Base-by-base conservation (phyloP, 192 early-diverging fungal genomes). In the Coemansia sp. region DNA sequence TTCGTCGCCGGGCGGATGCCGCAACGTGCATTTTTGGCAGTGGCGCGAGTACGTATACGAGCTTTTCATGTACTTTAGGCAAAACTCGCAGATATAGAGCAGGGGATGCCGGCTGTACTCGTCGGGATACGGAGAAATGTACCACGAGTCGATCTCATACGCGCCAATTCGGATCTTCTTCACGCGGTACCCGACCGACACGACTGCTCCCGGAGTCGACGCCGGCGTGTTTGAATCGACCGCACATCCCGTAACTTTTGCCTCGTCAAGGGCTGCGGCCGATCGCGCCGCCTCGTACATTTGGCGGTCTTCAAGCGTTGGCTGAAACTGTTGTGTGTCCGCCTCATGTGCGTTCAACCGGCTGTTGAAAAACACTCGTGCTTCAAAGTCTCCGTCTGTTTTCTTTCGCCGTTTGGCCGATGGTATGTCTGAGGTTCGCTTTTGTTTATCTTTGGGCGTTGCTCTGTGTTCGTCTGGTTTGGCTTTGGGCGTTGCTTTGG, bases 31-130 rank as follows among this genome's bases (percentile, higher is more conserved):
- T 63, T 97, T 96, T 75, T 85, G 75, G 76, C 90, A 87, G 56
- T 99, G 97, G 45, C 95, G 82, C 7, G 79, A 79, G 25, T 90
- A 87, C 32, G 89, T 86, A 73, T 87, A 99, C 32, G 84, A 78
- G 68, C 90, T 94, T 68, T 95, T 97, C 89, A 98, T 95, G 73
- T 98, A 98, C 76, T 97, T 98, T 68, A 98, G 82, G 68, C 97
- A 98, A 67, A 86, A 97, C 79, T 98, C 97, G 84, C 97, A 98
- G 50, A 98, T 85, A 69, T 92, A 95, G 45, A 98, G 67, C 5
- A 83, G 78, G 29, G 86, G 79, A 43, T 88, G 85, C 8, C 83
- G 82, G 71, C 90, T 95, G 83, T 98, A 99, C 72, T 99, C 97
- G 70, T 96, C 94, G 8, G 95, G 95, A 69, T 96, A 98, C 8